phyloP scores from a whole-genome alignment of 768 basidiomycete genomes.

The Tylopilus rubrobrunneus region DNA sequence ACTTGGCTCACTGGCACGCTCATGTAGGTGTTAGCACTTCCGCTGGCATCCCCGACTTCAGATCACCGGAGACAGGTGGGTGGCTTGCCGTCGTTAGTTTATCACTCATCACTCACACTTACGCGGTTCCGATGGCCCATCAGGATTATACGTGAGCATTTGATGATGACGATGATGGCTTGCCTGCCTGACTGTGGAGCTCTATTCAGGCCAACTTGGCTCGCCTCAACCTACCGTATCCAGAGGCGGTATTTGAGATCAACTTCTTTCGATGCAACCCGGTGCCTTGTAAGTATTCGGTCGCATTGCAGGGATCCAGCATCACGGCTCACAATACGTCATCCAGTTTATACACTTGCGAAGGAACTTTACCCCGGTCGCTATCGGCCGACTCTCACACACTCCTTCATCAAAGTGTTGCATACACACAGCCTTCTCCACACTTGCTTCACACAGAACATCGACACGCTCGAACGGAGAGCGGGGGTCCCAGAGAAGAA shows the following conservation, averaged over 20 bases:
- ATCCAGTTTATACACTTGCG: constrained; percentile 82
- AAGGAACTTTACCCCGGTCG: constrained; percentile 90
- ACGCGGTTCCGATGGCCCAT: not conserved
- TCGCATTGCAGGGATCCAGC: not conserved
- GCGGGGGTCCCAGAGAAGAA: constrained; percentile 71
- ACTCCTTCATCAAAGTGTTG: constrained; percentile 86
- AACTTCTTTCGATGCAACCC: constrained; percentile 79
- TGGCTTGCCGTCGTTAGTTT: not conserved
- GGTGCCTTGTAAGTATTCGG: constrained; percentile 57
- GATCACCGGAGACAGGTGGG: constrained; percentile 80
- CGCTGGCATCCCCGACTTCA: constrained; percentile 83
- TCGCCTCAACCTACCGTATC: constrained; percentile 77
- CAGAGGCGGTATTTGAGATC: constrained; percentile 95
- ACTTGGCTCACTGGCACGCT: not conserved
- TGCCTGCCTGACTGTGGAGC: not conserved
- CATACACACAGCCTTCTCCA: constrained; percentile 64
- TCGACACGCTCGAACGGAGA: constrained; percentile 85
- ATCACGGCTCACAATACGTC: not conserved
- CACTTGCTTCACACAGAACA: constrained; percentile 87
- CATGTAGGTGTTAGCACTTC: constrained; percentile 60
- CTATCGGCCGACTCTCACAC: constrained; percentile 82
- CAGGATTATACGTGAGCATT: constrained; percentile 29
- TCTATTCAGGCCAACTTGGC: constrained; percentile 65
- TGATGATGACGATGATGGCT: not conserved
- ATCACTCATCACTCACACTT: not conserved